A percentile compares a stretch with the other conserved stretches of the same genome.
Conservation (phyloP, 73 alveolate genomes). For the Effrenium voratum region DNA sequence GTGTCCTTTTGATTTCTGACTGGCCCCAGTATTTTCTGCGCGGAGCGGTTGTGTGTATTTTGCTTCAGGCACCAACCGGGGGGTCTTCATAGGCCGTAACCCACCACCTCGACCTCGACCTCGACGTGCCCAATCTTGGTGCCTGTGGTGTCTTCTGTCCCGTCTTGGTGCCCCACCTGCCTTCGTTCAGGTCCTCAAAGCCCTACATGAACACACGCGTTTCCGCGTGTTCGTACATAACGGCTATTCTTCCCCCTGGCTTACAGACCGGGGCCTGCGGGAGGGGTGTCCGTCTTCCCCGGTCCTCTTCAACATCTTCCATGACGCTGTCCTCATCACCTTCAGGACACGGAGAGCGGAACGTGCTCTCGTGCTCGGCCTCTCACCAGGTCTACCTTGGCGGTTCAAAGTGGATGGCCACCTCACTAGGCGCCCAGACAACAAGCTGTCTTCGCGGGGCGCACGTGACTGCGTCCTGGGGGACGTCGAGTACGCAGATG, state of each 20-base stretch:
- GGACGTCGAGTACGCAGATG: constrained; percentile 51
- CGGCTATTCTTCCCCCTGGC: neutral
- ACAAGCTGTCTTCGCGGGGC: neutral
- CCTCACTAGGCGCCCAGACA: neutral
- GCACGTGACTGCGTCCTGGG: neutral
- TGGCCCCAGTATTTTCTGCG: neutral
- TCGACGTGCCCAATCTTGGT: no score
- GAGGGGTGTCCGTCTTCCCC: constrained; percentile 52
- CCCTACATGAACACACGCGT: neutral
- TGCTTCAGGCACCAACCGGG: no score
- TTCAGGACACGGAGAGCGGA: neutral
- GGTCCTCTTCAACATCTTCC: constrained; percentile 4
- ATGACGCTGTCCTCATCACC: neutral
- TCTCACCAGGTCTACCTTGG: constrained; percentile 7
- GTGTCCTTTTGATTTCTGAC: neutral
- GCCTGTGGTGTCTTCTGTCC: neutral
- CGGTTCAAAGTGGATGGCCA: constrained; percentile 10
- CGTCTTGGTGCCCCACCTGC: neutral
- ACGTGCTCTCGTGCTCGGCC: neutral
- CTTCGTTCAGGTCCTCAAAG: neutral
- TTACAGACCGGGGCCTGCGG: constrained; percentile 3
- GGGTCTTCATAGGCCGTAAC: no score
- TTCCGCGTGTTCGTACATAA: neutral
- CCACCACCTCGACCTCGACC: no score
- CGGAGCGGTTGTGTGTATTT: no score